Evolutionary conservation across 495 filamentous ascomycete species (phyloP), one percentile per base, ranked within the genome.

Genomic region (Sordaria brevicollis): DNA sequence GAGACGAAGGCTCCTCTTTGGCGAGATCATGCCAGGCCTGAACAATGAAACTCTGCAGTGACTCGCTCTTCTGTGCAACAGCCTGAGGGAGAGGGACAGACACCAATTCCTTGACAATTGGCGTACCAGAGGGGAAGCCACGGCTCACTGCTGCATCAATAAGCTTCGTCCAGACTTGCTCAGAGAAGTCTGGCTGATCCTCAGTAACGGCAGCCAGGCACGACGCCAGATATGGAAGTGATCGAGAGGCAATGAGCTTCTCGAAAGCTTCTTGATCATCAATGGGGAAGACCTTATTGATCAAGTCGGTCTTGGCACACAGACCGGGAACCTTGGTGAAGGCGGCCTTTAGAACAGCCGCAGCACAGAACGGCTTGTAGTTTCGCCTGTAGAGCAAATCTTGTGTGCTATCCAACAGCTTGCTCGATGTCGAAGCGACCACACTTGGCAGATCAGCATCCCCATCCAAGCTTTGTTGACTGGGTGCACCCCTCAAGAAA

Each of bases 351-450:
- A 95, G 75, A 4, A 88, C 83, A 5, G 86, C 86, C 21, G 93
- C 91, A 15, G 90, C 90, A 15, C 90, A 92, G 73, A 92, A 96
- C 0, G 92, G 91, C 74, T 95, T 95, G 57, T 92, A 93, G 71
- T 93, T 91, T 65, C 91, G 83, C 33, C 80, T 80, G 43, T 71
- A 69, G 3, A 84, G 74, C 10, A 82, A 57, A 6, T 77, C 72
- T 7, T 80, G 69, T 4, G 79, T 71, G 4, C 78, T 78, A 8
- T 73, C 66, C 19, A 85, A 65, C 15, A 85, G 54, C 5, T 76
- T 65, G 10, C 73, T 11, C 0, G 78, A 79, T 0, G 73, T 67
- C 1, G 34, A 11, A 3, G 62, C 69, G 31, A 77, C 35, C 0
- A 72, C 33, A 13, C 54, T 68, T 2, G 13, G 49, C 2, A 78